Percentiles rank a stretch among this genome's conserved stretches.
These are phyloP conservation scores for Hygrocybe coccinea DNA, from an alignment of 768 basidiomycete species.

Conservation along the genomic window DNA sequence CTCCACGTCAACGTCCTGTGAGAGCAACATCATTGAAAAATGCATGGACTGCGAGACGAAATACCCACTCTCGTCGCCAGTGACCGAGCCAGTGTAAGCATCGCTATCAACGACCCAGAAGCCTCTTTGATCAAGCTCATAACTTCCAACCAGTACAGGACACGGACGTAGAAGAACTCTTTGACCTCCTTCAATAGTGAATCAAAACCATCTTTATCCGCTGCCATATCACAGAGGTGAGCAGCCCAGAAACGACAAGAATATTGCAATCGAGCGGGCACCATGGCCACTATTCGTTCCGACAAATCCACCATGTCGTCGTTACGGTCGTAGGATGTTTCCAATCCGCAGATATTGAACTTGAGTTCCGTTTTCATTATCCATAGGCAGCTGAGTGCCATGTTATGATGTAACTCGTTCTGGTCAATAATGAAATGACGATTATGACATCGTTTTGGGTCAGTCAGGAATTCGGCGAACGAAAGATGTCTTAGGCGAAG, in stretches of 20 bases:
- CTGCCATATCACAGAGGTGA: slow-evolving; percentile 17
- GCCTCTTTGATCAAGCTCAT: too few relatives aligned
- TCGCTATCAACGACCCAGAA: too few relatives aligned
- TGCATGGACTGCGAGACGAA: slow-evolving; percentile 5
- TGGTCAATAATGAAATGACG: slow-evolving; percentile 3
- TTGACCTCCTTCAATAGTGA: too few relatives aligned
- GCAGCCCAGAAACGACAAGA: slow-evolving; percentile 35
- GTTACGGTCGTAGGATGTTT: too few relatives aligned
- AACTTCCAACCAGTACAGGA: too few relatives aligned
- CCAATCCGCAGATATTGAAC: too few relatives aligned
- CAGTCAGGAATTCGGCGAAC: slow-evolving; percentile 10
- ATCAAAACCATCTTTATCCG: too few relatives aligned
- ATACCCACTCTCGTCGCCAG: neutral
- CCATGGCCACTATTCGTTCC: slow-evolving; percentile 16
- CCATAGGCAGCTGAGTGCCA: too few relatives aligned
- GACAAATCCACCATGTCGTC: slow-evolving; percentile 18
- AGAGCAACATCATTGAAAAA: neutral
- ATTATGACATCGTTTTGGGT: slow-evolving; percentile 2
- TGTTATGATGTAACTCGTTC: too few relatives aligned
- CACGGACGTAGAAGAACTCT: too few relatives aligned
- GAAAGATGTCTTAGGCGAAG: slow-evolving; percentile 10
- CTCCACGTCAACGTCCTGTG: slow-evolving; percentile 1
- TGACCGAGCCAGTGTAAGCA: neutral
- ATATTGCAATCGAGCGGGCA: slow-evolving; percentile 31
- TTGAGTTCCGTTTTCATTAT: too few relatives aligned